Percentiles rank a stretch among this genome's conserved stretches.
Conservation (phyloP, 2,329 filamentous ascomycete genomes). For the Cercospora citrullina region DNA sequence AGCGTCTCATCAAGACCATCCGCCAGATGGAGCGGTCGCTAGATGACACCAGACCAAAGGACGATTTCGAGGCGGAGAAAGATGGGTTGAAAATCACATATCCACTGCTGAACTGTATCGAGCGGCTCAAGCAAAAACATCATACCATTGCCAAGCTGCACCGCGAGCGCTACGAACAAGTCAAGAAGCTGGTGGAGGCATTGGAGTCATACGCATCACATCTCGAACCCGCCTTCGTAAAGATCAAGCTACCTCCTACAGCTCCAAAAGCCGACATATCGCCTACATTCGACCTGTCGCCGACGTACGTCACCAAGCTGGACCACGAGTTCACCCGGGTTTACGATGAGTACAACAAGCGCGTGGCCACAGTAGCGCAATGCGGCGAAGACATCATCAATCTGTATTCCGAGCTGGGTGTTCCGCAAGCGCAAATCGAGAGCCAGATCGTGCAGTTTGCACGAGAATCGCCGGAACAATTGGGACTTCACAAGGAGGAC, state of each 20-base stretch:
- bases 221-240: slow-evolving; percentile 84
- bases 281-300: slow-evolving; percentile 87
- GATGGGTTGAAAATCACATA: slow-evolving; percentile 76
- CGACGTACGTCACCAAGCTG: slow-evolving; percentile 79
- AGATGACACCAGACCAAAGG: slow-evolving; percentile 68
- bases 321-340: slow-evolving; percentile 91
- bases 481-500: slow-evolving; percentile 88
- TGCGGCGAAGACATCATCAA: slow-evolving; percentile 84
- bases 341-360: slow-evolving; percentile 92
- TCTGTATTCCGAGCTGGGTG: slow-evolving; percentile 93
- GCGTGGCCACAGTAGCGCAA: slow-evolving; percentile 72
- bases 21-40: slow-evolving; percentile 92
- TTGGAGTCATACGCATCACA: slow-evolving; percentile 96
- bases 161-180: slow-evolving; percentile 89
- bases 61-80: slow-evolving; percentile 64
- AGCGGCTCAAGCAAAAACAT: slow-evolving; percentile 82
- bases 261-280: slow-evolving; percentile 73
- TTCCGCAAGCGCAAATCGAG: slow-evolving; percentile 90
- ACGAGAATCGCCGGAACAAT: slow-evolving; percentile 86
- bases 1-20: slow-evolving; percentile 79
- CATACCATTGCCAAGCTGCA: slow-evolving; percentile 76
- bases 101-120: slow-evolving; percentile 77
- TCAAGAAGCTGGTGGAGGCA: slow-evolving; percentile 91
- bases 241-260: slow-evolving; percentile 80
- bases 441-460: slow-evolving; percentile 83